phyloP scores from a whole-genome alignment of 192 early-diverging fungal genomes.

The Chytriomyces sp. region DNA sequence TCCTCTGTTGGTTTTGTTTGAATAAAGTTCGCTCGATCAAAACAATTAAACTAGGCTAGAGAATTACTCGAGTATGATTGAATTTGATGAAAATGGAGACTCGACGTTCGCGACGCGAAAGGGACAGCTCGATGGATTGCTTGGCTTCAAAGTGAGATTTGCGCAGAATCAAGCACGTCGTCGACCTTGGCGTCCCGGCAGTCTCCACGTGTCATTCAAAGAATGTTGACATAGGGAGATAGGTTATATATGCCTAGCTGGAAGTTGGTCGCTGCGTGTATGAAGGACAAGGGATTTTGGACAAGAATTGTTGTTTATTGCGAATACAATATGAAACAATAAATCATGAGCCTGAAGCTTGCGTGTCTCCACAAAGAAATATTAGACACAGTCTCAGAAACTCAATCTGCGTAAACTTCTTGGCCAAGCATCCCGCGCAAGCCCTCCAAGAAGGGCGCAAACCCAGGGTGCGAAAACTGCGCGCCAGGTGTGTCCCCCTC shows the following conservation, averaged over 20 bases:
- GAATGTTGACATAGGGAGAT: constrained; percentile 21
- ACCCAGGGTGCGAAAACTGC: constrained; percentile 3
- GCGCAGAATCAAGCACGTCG: neutral
- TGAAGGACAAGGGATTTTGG: too few species aligned
- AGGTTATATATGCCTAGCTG: too few species aligned
- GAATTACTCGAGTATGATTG: too few species aligned
- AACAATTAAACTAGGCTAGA: too few species aligned
- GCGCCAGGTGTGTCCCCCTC: neutral
- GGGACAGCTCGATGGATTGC: neutral
- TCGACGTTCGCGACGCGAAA: too few species aligned
- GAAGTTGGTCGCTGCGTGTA: too few species aligned
- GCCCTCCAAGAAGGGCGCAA: constrained; percentile 39
- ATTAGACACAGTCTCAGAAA: constrained; percentile 19
- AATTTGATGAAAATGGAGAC: too few species aligned
- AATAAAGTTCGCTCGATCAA: too few species aligned
- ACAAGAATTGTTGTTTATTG: too few species aligned
- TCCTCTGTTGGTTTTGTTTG: too few species aligned
- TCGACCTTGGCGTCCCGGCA: neutral
- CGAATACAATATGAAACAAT: too few species aligned
- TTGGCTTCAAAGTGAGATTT: constrained; percentile 9
- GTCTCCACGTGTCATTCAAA: constrained; percentile 12
- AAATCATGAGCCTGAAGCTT: constrained; percentile 29
- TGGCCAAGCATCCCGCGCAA: constrained; percentile 41
- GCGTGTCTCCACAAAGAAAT: too few species aligned
- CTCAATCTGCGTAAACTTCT: constrained; percentile 45